Percentiles rank a stretch among this genome's conserved stretches.
Evolutionary conservation across 2,329 filamentous ascomycete species (phyloP).

Genomic region (Elsinoe necatrix): DNA sequence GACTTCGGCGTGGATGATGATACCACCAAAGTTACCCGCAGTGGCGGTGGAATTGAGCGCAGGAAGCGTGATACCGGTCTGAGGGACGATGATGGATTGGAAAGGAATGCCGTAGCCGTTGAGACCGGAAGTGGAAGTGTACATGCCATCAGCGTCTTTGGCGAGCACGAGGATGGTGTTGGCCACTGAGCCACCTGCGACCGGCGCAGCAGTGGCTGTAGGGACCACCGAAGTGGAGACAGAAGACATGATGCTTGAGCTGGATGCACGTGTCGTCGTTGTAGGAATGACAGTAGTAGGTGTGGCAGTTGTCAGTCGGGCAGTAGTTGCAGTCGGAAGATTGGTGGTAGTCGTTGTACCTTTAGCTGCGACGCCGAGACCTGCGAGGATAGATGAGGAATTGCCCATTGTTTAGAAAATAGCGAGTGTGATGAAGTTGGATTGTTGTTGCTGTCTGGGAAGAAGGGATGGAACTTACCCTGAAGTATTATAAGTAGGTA

Average conservation of each 20-base stretch:
- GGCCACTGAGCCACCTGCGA: constrained; percentile 18
- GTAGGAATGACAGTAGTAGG: background rate
- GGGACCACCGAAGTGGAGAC: background rate
- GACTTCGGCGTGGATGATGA: constrained; percentile 48
- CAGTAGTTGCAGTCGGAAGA: background rate
- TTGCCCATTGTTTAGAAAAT: constrained; percentile 10
- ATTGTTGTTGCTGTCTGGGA: constrained; percentile 2
- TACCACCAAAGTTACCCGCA: constrained; percentile 51
- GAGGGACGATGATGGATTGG: constrained; percentile 45
- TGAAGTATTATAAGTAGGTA: constrained; percentile 11
- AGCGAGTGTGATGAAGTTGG: background rate
- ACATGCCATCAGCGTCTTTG: constrained; percentile 42
- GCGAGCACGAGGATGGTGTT: constrained; percentile 50
- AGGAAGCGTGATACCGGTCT: constrained; percentile 44
- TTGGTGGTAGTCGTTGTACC: background rate
- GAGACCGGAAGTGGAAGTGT: constrained; percentile 45
- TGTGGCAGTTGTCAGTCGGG: background rate
- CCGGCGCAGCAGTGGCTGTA: constrained; percentile 5
- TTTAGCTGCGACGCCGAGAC: constrained; percentile 1
- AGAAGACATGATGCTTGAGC: background rate
- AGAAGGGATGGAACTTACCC: background rate
- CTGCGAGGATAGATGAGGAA: constrained; percentile 5
- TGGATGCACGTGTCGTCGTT: background rate
- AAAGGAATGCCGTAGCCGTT: constrained; percentile 55
- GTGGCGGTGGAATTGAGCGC: constrained; percentile 41